Evolutionary conservation across 179 eudicot species (phyloP).

Genomic region (Beta lomatogona): DNA sequence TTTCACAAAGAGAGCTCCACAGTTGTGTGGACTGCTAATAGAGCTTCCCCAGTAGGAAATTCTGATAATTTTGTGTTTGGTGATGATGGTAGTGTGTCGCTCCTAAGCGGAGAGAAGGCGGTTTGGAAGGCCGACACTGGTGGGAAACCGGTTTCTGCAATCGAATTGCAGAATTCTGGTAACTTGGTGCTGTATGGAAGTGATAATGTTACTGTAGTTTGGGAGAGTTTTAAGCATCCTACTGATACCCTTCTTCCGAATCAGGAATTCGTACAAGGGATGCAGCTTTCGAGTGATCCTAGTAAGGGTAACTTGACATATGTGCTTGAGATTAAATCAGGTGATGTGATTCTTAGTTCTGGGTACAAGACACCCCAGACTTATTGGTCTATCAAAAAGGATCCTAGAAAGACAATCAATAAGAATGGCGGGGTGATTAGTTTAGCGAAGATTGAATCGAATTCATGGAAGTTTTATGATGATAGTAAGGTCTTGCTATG

Average conservation of each 20-base stretch:
- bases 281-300: conserved; percentile 62
- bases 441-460: conserved; percentile 42
- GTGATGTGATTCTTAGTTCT: conserved; percentile 65
- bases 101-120: conserved; percentile 43
- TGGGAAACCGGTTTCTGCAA: conserved; percentile 56
- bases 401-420: conserved; percentile 58
- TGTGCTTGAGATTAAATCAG: conserved; percentile 59
- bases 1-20: conserved; percentile 50
- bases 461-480: conserved; percentile 90
- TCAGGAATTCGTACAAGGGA: conserved; percentile 62
- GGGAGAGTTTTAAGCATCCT: conserved; percentile 87
- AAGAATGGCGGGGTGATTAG: conserved; percentile 46
- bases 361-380: conserved; percentile 65
- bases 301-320: conserved; percentile 52
- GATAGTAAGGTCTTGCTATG: conserved; percentile 42
- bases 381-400: conserved; percentile 71
- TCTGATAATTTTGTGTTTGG: conserved; percentile 62
- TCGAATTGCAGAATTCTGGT: conserved; percentile 66
- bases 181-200: conserved; percentile 62
- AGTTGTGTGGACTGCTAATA: conserved; percentile 82
- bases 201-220: conserved; percentile 43
- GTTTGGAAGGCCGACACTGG: conserved; percentile 75
- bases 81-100: conserved; percentile 52
- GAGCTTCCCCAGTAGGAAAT: conserved; percentile 50
- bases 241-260: conserved; percentile 66